Evolutionary conservation across 2,329 filamentous ascomycete species (phyloP).

Genomic region (Triangularia setosa): DNA sequence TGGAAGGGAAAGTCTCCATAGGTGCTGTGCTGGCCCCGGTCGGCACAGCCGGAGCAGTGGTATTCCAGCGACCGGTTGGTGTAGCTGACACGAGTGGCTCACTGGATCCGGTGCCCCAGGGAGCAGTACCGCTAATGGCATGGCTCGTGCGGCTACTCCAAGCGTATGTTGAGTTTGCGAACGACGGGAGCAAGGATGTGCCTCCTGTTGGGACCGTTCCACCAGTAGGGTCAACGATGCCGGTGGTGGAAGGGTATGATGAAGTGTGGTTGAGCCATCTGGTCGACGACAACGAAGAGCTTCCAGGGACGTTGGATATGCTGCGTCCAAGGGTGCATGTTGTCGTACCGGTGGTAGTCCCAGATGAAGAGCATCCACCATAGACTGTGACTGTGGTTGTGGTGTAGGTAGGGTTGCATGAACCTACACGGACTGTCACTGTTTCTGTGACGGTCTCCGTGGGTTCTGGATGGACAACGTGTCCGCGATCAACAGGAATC

Average conservation of each 20-base stretch:
- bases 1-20: neutral
- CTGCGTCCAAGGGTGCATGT: neutral
- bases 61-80: neutral
- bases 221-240: neutral
- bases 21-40: neutral
- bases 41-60: neutral
- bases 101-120: neutral
- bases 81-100: neutral
- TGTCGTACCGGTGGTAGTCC: neutral
- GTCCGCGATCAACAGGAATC: neutral
- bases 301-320: neutral
- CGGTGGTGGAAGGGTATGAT: neutral
- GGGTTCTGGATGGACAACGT: neutral
- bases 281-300: neutral
- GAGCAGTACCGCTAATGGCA: neutral
- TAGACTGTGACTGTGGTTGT: conserved; percentile 14
- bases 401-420: conserved; percentile 2
- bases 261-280: conserved; percentile 2
- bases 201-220: neutral
- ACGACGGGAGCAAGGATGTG: neutral
- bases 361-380: neutral
- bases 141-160: neutral
- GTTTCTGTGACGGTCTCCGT: conserved; percentile 12
- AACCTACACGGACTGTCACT: conserved; percentile 6
- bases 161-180: neutral